Conservation (phyloP, 176 grass and related monocot genomes). For the Musa itinerans region DNA sequence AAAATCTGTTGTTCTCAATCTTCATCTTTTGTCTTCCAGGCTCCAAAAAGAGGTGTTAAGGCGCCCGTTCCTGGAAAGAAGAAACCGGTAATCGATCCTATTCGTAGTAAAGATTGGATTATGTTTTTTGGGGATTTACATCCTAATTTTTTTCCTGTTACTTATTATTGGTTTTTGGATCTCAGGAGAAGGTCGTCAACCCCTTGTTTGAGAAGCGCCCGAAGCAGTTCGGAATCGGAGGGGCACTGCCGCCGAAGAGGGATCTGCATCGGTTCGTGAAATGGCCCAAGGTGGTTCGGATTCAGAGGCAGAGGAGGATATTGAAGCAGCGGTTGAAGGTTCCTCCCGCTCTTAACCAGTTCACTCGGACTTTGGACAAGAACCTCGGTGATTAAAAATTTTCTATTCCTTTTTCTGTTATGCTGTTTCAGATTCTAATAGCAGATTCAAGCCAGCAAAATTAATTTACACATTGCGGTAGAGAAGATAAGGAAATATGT, state of each 20-base stretch:
- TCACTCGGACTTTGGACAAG: conserved; percentile 84
- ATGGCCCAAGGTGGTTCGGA: conserved; percentile 91
- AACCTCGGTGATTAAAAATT: conserved; percentile 46
- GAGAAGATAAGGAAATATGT: too few relatives aligned
- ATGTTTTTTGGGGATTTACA: background rate
- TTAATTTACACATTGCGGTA: too few relatives aligned
- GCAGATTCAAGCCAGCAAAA: background rate
- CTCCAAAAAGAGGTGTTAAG: conserved; percentile 30
- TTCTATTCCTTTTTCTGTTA: background rate
- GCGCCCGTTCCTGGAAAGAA: conserved; percentile 17
- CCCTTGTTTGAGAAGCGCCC: conserved; percentile 84
- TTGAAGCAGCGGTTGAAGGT: conserved; percentile 95
- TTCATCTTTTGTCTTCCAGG: background rate
- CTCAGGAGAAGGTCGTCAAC: conserved; percentile 54
- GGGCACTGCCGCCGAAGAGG: conserved; percentile 73
- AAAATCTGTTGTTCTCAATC: too few relatives aligned
- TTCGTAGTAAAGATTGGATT: too few relatives aligned
- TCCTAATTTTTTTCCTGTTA: background rate
- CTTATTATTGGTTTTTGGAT: background rate
- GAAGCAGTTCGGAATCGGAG: conserved; percentile 17
- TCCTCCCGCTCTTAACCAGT: conserved; percentile 80
- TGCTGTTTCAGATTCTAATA: background rate
- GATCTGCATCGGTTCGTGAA: conserved; percentile 82
- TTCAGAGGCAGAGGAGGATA: conserved; percentile 81
- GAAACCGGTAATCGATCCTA: conserved; percentile 5